Percentiles rank a stretch among this genome's conserved stretches.
These are phyloP conservation scores for Eurotiales sp. DNA, from an alignment of 2,329 filamentous ascomycete genomes.

Conservation along the genomic window DNA sequence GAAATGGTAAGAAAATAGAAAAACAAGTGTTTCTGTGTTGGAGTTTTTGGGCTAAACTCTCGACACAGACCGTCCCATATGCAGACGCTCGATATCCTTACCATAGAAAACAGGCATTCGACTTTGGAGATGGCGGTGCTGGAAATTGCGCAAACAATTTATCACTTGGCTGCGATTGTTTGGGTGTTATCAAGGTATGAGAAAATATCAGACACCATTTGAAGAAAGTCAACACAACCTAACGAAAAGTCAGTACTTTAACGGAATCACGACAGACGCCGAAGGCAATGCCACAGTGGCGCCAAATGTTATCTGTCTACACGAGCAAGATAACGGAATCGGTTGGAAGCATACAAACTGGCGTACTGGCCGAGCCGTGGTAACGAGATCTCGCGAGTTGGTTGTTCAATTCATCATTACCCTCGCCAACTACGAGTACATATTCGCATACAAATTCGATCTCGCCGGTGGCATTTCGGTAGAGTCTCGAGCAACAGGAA, in stretches of 20 bases:
- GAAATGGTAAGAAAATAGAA: constrained; percentile 57
- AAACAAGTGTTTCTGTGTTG: constrained; percentile 26
- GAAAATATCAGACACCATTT: neutral
- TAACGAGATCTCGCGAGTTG: constrained; percentile 61
- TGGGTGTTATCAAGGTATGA: constrained; percentile 59
- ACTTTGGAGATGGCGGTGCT: constrained; percentile 64
- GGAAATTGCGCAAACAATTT: constrained; percentile 67
- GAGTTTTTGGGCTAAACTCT: constrained; percentile 5
- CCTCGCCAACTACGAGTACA: constrained; percentile 69
- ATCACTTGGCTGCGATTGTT: constrained; percentile 66
- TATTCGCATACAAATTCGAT: constrained; percentile 68
- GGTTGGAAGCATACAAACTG: constrained; percentile 72
- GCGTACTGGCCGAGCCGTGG: constrained; percentile 60
- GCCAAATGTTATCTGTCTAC: constrained; percentile 66
- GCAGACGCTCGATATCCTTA: constrained; percentile 64
- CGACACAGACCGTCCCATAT: constrained; percentile 37
- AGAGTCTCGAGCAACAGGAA: constrained; percentile 65
- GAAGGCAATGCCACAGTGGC: constrained; percentile 57
- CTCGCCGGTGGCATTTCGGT: constrained; percentile 65
- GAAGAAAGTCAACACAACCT: neutral
- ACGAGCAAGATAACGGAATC: constrained; percentile 67
- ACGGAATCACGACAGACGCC: constrained; percentile 55
- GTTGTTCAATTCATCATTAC: constrained; percentile 69
- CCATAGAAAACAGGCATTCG: constrained; percentile 67
- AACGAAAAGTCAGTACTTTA: constrained; percentile 47